Conservation (phyloP, 2,329 filamentous ascomycete genomes). For the Botrytis hyacinthi region DNA sequence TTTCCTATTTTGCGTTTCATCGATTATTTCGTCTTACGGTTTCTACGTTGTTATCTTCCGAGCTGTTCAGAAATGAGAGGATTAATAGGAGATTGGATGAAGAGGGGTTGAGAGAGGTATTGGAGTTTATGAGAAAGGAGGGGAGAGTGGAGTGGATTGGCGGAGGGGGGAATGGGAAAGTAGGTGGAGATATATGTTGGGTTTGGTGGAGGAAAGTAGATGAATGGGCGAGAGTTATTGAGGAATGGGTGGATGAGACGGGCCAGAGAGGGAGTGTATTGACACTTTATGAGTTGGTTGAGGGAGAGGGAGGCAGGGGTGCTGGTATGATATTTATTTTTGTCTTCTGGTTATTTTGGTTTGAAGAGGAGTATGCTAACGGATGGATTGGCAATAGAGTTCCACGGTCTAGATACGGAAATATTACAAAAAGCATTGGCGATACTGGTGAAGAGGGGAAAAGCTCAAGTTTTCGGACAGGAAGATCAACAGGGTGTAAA, state of each 20-base stretch:
- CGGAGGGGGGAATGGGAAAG: slow-evolving; percentile 53
- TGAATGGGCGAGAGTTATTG: slow-evolving; percentile 71
- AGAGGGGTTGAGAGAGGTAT: slow-evolving; percentile 55
- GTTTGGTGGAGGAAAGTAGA: slow-evolving; percentile 84
- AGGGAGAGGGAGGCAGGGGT: slow-evolving; percentile 76
- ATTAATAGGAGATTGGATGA: slow-evolving; percentile 52
- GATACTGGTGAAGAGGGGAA: slow-evolving; percentile 83
- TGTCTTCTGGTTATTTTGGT: neutral
- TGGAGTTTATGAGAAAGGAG: slow-evolving; percentile 59
- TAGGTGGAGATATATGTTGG: slow-evolving; percentile 57
- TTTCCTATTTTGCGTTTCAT: slow-evolving; percentile 77
- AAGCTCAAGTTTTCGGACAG: slow-evolving; percentile 88
- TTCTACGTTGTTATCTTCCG: slow-evolving; percentile 54
- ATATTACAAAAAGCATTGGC: slow-evolving; percentile 76
- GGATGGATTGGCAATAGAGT: slow-evolving; percentile 52
- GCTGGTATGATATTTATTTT: slow-evolving; percentile 50
- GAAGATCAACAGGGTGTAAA: slow-evolving; percentile 91
- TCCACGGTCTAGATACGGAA: slow-evolving; percentile 83
- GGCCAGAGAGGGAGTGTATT: slow-evolving; percentile 86
- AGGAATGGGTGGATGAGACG: slow-evolving; percentile 63
- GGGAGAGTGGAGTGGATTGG: slow-evolving; percentile 68
- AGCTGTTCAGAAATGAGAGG: slow-evolving; percentile 56
- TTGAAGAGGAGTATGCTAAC: neutral
- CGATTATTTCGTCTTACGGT: slow-evolving; percentile 74
- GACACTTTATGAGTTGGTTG: slow-evolving; percentile 85